These are phyloP conservation scores for Aurantiochytrium sp. DNA, from an alignment of 108 stramenopile genomes.

Conservation along the genomic window DNA sequence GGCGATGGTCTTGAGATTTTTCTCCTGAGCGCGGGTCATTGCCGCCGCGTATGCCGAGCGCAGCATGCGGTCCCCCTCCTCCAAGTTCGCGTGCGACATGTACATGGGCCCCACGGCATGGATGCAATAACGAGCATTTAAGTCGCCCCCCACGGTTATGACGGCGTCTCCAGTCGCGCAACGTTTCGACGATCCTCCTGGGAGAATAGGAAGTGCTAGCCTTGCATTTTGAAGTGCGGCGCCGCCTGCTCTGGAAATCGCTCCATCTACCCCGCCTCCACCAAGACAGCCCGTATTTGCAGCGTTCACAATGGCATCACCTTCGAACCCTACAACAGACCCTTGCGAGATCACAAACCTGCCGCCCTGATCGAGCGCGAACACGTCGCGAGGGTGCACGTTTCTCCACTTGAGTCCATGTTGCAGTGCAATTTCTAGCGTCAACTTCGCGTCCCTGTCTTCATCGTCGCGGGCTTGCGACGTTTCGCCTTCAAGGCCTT, in stretches of 20 bases:
- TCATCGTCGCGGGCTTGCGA: no score
- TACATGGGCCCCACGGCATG: conserved; percentile 81
- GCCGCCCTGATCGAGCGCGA: neutral
- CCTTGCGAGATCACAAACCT: neutral
- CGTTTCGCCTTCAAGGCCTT: no score
- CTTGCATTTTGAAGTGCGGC: conserved; percentile 45
- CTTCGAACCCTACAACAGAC: neutral
- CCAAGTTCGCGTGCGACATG: neutral
- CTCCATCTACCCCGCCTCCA: conserved; percentile 80
- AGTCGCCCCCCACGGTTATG: conserved; percentile 52
- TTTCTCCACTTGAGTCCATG: no score
- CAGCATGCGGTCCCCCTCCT: neutral
- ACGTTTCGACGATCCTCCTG: conserved; percentile 27
- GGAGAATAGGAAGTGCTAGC: conserved; percentile 38
- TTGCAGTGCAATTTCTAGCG: no score
- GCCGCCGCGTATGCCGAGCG: neutral
- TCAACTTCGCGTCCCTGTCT: no score
- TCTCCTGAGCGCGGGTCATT: neutral
- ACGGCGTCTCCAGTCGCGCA: conserved; percentile 62
- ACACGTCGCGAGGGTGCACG: no score
- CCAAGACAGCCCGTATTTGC: conserved; percentile 69
- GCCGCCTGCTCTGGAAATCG: conserved; percentile 64
- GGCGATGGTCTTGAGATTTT: conserved; percentile 40
- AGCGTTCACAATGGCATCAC: conserved; percentile 70
- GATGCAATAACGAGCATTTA: conserved; percentile 54